Conservation (phyloP, 371 early-diverging fungal genomes). For the Amoeboaphelidium occidentale region DNA sequence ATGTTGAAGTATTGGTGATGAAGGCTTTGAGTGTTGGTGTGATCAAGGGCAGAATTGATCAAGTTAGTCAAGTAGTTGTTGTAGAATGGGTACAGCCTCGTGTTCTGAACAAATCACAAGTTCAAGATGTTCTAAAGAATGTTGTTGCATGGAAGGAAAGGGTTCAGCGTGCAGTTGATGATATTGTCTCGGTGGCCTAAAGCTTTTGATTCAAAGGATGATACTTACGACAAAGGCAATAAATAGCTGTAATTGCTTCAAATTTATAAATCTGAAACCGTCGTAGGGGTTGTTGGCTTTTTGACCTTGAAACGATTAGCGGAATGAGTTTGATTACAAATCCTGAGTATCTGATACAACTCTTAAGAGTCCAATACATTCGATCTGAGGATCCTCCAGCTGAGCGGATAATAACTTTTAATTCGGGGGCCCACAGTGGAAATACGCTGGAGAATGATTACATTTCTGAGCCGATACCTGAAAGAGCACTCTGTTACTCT, state of each 20-base stretch:
- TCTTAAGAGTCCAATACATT: neutral
- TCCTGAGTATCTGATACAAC: neutral
- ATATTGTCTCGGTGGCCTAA: neutral
- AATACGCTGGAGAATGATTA: neutral
- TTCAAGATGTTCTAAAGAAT: conserved; percentile 9
- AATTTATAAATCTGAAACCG: too few species aligned
- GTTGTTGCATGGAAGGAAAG: neutral
- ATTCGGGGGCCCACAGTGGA: neutral
- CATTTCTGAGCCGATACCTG: neutral
- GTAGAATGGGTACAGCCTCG: conserved; percentile 88
- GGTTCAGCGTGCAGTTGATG: too few species aligned
- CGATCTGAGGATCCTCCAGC: neutral
- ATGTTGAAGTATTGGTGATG: conserved; percentile 91
- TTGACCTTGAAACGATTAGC: too few species aligned
- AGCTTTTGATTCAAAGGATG: neutral
- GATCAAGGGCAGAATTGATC: conserved; percentile 81
- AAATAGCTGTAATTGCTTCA: too few species aligned
- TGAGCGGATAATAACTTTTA: neutral
- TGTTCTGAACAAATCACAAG: conserved; percentile 67
- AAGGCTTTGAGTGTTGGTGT: conserved; percentile 74
- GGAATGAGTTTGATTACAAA: neutral
- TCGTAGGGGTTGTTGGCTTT: too few species aligned
- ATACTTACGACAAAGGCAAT: too few species aligned
- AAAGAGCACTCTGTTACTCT: neutral
- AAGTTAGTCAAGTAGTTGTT: conserved; percentile 58